Base-by-base conservation (phyloP, 2,329 filamentous ascomycete genomes). In the Zalaria obscura region DNA sequence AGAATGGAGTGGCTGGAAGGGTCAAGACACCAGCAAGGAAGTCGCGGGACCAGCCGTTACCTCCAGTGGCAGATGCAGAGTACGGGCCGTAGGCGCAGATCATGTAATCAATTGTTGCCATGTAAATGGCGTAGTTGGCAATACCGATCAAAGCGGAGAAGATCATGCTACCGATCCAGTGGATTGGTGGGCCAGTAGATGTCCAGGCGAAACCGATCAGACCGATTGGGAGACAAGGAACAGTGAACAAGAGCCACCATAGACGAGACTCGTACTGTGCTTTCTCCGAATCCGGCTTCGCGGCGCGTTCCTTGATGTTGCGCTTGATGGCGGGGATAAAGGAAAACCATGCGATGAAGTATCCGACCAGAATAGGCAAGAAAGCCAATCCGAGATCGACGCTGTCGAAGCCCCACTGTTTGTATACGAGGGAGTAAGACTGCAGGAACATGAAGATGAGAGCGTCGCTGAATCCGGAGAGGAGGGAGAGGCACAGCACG, bases 371-470 rank as follows among this genome's bases (percentile, higher is more conserved):
- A 39, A 85, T 78, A 40, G 80, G 70, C 25, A 82, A 68, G 55
- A 85, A 82, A 1, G 76, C 59, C 27, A 83, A 62, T 1, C 78
- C 78, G 2, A 78, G 56, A 10, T 70, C 60, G 2, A 78, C 60
- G 4, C 71, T 68, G n/a, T 59, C 59, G 51, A 85, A 86, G 36
- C 61, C 53, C 78, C 78, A 86, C 52, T 83, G 76, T 7, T 64
- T 58, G 55, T 83, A 85, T 2, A 86, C 80, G 3, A 84, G 65
- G 0, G 66, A 59, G 51, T 83, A 86, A 0, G 78, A 83, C 56
- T 86, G 79, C 46, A 86, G 76, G 60, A 83, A 84, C 72, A 84
- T 84, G 67, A 86, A 86, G 59, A 86, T 84, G 4, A 86, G 70
- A 6, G 80, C 80, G 44, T 85, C 81, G 8, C 75, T 78, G 66